These are phyloP conservation scores for Alternaria tenuissima DNA, from an alignment of 2,329 filamentous ascomycete genomes.

Conservation along the genomic window DNA sequence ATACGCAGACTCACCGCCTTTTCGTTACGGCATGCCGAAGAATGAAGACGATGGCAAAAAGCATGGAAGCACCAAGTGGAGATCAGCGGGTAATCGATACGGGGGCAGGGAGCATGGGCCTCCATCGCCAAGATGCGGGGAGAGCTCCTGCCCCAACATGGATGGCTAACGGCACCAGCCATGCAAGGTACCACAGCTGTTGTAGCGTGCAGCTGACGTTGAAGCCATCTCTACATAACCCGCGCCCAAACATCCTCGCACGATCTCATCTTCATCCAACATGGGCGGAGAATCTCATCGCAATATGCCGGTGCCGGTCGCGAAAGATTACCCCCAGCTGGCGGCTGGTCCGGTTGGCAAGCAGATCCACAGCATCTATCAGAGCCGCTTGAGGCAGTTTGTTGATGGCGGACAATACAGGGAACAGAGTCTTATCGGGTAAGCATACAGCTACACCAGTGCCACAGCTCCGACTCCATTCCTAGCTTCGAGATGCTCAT, in stretches of 20 bases:
- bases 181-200: conserved; percentile 37
- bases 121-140: conserved; percentile 34
- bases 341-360: conserved; percentile 50
- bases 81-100: conserved; percentile 18
- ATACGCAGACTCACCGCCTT: background rate
- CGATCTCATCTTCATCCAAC: conserved; percentile 15
- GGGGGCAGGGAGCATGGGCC: conserved; percentile 18
- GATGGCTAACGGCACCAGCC: conserved; percentile 8
- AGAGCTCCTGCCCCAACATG: conserved; percentile 27
- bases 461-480: background rate
- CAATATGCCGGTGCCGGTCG: conserved; percentile 32
- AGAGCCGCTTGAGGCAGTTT: conserved; percentile 82
- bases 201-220: conserved; percentile 19
- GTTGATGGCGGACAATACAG: conserved; percentile 76
- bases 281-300: conserved; percentile 50
- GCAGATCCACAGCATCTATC: conserved; percentile 82
- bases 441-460: conserved; percentile 40
- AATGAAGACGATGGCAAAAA: background rate
- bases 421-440: conserved; percentile 76
- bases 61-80: conserved; percentile 7
- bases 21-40: background rate
- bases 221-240: conserved; percentile 6
- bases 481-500: conserved; percentile 18
- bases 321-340: conserved; percentile 44
- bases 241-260: background rate